phyloP scores from a whole-genome alignment of 768 basidiomycete species.

The Leucogyrophana mollusca region DNA sequence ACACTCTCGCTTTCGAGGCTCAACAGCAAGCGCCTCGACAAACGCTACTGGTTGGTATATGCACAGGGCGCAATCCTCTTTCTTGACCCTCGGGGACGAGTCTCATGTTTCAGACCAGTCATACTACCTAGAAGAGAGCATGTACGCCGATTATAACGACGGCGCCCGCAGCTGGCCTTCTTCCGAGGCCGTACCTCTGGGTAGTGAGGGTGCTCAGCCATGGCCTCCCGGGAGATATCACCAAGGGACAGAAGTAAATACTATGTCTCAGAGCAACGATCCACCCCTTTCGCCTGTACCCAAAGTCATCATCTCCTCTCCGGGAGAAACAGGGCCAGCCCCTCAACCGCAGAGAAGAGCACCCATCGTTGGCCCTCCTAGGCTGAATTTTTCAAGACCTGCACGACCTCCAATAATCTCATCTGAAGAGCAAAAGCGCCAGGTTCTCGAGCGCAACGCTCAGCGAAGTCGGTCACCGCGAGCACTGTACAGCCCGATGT shows the following conservation, averaged over 20 bases:
- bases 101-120: no score
- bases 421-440: slow-evolving; percentile 38
- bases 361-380: slow-evolving; percentile 44
- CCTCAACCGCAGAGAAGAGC: slow-evolving; percentile 31
- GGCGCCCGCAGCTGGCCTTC: no score
- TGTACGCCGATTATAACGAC: no score
- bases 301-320: slow-evolving; percentile 54
- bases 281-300: slow-evolving; percentile 36
- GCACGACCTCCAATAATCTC: slow-evolving; percentile 43
- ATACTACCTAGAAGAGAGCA: no score
- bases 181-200: no score
- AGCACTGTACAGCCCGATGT: slow-evolving; percentile 7
- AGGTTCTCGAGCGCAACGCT: slow-evolving; percentile 60
- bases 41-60: slow-evolving; percentile 6
- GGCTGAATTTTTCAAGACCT: slow-evolving; percentile 65
- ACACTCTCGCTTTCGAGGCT: slow-evolving; percentile 46
- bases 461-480: slow-evolving; percentile 35
- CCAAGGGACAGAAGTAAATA: no score
- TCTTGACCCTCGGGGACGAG: no score
- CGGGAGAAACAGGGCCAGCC: slow-evolving; percentile 23
- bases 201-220: no score
- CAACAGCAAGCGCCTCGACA: slow-evolving; percentile 35
- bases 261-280: background rate
- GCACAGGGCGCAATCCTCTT: no score
- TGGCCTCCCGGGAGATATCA: no score